Evolutionary conservation across 768 basidiomycete species (phyloP).

Genomic region (Wakefieldia striispora): DNA sequence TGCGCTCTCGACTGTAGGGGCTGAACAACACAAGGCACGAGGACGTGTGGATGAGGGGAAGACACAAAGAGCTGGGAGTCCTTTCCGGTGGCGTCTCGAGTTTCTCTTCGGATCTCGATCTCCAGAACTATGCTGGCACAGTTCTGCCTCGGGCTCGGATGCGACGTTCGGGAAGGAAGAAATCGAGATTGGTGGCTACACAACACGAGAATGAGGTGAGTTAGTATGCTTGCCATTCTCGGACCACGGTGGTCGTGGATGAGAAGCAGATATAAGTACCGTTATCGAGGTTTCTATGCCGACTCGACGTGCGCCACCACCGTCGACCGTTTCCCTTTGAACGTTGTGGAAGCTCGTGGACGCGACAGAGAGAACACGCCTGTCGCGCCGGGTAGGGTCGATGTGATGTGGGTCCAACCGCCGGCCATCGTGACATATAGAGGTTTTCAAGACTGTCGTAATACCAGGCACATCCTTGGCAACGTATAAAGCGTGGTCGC

Average conservation of each 20-base stretch:
- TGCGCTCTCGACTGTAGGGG: conserved; percentile 5
- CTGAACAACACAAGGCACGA: conserved; percentile 12
- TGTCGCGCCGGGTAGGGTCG: not conserved
- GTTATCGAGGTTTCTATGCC: conserved; percentile 27
- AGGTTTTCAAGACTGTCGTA: conserved; percentile 27
- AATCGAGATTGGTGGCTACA: conserved; percentile 22
- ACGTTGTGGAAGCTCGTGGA: conserved; percentile 7
- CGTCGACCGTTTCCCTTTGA: conserved; percentile 15
- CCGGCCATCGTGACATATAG: conserved; percentile 14
- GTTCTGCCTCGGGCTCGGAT: conserved; percentile 6
- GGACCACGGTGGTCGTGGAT: conserved; percentile 4
- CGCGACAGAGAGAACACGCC: not conserved
- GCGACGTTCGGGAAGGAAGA: conserved; percentile 17
- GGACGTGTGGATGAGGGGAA: conserved; percentile 9
- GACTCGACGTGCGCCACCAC: conserved; percentile 24
- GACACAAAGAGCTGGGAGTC: conserved; percentile 23
- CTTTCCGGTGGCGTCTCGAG: conserved; percentile 16
- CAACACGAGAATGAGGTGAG: conserved; percentile 7
- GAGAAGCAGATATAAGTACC: conserved; percentile 27
- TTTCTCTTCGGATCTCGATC: conserved; percentile 12
- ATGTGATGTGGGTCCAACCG: conserved; percentile 14
- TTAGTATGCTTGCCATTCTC: conserved; percentile 22
- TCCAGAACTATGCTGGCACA: conserved; percentile 11
- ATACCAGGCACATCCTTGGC: conserved; percentile 22
- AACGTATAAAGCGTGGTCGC: conserved; percentile 11